Percentiles rank a stretch among this genome's conserved stretches.
Conservation (phyloP, 148 eudicot genomes). For the Fagopyrum esculentum region DNA sequence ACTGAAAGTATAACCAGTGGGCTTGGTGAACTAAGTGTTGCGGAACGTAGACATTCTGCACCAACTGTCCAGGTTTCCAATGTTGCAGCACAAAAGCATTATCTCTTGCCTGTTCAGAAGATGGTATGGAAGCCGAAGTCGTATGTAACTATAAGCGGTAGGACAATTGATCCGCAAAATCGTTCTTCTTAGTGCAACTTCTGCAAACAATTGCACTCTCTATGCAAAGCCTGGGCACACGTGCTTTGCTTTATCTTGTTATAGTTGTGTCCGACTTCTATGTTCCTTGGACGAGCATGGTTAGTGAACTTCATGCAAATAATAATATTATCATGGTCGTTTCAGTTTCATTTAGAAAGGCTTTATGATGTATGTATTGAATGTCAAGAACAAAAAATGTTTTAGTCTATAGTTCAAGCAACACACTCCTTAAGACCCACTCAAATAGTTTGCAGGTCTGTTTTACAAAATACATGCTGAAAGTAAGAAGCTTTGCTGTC, state of each 20-base stretch:
- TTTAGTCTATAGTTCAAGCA: not conserved
- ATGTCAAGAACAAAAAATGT: not conserved
- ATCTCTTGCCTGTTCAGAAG: constrained; percentile 31
- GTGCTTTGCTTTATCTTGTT: no score
- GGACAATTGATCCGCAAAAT: constrained; percentile 19
- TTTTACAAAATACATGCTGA: not conserved
- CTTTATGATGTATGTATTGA: not conserved
- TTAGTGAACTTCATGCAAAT: constrained; percentile 17
- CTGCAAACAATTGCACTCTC: no score
- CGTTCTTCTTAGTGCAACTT: no score
- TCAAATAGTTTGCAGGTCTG: not conserved
- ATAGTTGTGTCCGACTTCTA: constrained; percentile 93
- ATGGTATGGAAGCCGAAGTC: constrained; percentile 55
- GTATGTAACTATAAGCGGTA: constrained; percentile 39
- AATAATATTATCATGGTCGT: not conserved
- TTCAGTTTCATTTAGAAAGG: not conserved
- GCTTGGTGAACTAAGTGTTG: constrained; percentile 23
- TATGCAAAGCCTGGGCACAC: no score
- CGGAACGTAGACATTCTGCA: constrained; percentile 27
- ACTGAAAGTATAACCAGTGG: constrained; percentile 22
- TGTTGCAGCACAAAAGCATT: constrained; percentile 26
- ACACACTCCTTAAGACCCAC: not conserved
- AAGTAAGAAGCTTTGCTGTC: not conserved
- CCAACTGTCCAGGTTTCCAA: constrained; percentile 26
- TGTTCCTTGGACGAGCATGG: constrained; percentile 98